phyloP scores from a whole-genome alignment of 306 rosid genomes.

The Bauhinia variegata region DNA sequence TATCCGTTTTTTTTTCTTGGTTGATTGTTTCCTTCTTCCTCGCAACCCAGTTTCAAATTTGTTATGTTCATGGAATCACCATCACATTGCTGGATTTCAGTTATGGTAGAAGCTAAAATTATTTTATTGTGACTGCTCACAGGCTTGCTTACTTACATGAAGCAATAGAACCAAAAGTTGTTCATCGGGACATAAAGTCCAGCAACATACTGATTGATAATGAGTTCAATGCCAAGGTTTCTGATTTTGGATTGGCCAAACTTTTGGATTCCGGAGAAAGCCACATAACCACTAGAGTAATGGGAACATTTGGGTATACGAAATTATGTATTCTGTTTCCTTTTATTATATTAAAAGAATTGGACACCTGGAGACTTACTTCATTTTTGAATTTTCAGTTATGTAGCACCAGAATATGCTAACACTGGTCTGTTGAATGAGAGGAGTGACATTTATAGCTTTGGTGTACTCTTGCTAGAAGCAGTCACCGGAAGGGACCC shows the following conservation, averaged over 20 bases:
- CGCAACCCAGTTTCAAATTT: too few relatives aligned
- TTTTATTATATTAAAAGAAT: conserved; percentile 4
- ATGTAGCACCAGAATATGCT: conserved; percentile 97
- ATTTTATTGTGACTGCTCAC: conserved; percentile 43
- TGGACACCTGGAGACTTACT: conserved; percentile 25
- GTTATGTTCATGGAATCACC: too few relatives aligned
- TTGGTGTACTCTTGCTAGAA: conserved; percentile 92
- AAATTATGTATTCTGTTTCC: conserved; percentile 20
- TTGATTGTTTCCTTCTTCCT: too few relatives aligned
- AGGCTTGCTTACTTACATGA: conserved; percentile 96
- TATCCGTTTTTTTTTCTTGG: conserved; percentile 3
- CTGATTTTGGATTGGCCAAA: conserved; percentile 97
- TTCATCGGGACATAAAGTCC: conserved; percentile 94
- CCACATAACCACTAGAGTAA: conserved; percentile 92
- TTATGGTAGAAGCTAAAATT: not conserved
- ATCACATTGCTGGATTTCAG: too few relatives aligned
- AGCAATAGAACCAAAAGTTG: conserved; percentile 96
- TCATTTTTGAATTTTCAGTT: conserved; percentile 60
- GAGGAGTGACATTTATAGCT: conserved; percentile 96
- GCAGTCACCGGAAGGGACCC: conserved; percentile 96
- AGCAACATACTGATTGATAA: conserved; percentile 93
- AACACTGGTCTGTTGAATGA: conserved; percentile 92
- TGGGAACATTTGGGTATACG: conserved; percentile 96
- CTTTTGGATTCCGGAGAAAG: conserved; percentile 94
- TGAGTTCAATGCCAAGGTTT: conserved; percentile 90